Conservation (phyloP, 1,284 basidiomycete species). For the Leccinum subspadiceum region DNA sequence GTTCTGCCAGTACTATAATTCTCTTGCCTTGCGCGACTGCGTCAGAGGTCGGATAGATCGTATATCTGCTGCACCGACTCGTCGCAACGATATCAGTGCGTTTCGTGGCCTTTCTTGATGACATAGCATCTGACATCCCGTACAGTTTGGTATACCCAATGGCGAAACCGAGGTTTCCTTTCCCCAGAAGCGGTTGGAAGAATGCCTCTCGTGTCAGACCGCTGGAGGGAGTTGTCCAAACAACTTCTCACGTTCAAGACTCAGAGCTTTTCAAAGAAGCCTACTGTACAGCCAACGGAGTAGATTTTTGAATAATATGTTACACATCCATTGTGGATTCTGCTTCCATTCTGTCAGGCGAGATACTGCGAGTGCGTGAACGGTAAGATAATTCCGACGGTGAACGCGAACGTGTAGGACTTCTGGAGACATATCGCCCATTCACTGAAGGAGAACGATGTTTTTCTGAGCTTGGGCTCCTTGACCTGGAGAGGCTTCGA, state of each 20-base stretch:
- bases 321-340: constrained; percentile 18
- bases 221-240: constrained; percentile 64
- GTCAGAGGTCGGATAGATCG: constrained; percentile 71
- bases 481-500: constrained; percentile 29
- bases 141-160: constrained; percentile 75
- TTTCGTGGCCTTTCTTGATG: constrained; percentile 1
- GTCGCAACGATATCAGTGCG: constrained; percentile 82
- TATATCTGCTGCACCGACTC: constrained; percentile 75
- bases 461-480: constrained; percentile 27
- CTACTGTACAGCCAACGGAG: constrained; percentile 24
- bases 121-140: constrained; percentile 1
- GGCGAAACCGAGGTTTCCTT: constrained; percentile 72
- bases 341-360: constrained; percentile 52
- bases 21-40: constrained; percentile 78
- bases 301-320: constrained; percentile 16
- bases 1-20: constrained; percentile 92
- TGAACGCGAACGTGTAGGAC: constrained; percentile 45
- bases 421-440: constrained; percentile 62
- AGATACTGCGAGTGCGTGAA: constrained; percentile 60
- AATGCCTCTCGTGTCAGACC: constrained; percentile 63
- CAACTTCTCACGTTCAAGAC: constrained; percentile 61
- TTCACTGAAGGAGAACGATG: constrained; percentile 43
- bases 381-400: constrained; percentile 42
- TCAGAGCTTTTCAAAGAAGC: constrained; percentile 52
- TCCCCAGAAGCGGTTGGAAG: constrained; percentile 55